Percentiles rank a stretch among this genome's conserved stretches.
Conservation (phyloP, 192 early-diverging fungal species). For the Backusella mclennaniae region DNA sequence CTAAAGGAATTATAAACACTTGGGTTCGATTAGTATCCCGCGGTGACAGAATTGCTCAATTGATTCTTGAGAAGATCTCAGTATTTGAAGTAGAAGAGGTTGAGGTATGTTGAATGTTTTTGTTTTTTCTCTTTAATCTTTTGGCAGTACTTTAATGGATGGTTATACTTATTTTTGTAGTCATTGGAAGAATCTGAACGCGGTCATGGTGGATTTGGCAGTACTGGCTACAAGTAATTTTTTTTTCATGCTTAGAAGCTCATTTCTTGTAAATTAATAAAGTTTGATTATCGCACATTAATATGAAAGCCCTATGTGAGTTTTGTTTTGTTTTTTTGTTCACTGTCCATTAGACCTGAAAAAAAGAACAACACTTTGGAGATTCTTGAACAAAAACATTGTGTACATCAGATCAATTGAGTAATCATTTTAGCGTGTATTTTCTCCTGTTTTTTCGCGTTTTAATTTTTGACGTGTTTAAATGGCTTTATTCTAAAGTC, state of each 20-base stretch:
- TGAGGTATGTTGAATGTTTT: constrained; percentile 45
- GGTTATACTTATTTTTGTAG: not conserved
- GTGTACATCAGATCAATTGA: too few relatives aligned
- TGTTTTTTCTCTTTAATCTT: not conserved
- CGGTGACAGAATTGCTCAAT: constrained; percentile 95
- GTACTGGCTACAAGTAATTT: constrained; percentile 16
- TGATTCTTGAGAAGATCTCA: constrained; percentile 85
- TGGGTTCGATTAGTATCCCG: constrained; percentile 58
- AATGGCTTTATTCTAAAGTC: too few relatives aligned
- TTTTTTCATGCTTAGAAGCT: not conserved
- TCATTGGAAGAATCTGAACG: constrained; percentile 16
- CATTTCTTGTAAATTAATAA: too few relatives aligned
- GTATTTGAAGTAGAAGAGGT: constrained; percentile 81
- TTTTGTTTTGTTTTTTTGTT: too few relatives aligned
- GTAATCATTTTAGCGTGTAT: too few relatives aligned
- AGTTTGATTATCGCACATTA: too few relatives aligned
- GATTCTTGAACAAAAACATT: too few relatives aligned
- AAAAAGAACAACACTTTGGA: too few relatives aligned
- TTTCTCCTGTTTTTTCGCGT: too few relatives aligned
- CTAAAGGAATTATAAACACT: not conserved
- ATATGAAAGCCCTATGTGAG: too few relatives aligned
- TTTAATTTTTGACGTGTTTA: too few relatives aligned
- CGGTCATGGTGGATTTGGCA: constrained; percentile 20
- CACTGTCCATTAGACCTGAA: too few relatives aligned
- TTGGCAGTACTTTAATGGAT: not conserved